phyloP scores from a whole-genome alignment of 768 basidiomycete species.

The Lentinula detonsa region DNA sequence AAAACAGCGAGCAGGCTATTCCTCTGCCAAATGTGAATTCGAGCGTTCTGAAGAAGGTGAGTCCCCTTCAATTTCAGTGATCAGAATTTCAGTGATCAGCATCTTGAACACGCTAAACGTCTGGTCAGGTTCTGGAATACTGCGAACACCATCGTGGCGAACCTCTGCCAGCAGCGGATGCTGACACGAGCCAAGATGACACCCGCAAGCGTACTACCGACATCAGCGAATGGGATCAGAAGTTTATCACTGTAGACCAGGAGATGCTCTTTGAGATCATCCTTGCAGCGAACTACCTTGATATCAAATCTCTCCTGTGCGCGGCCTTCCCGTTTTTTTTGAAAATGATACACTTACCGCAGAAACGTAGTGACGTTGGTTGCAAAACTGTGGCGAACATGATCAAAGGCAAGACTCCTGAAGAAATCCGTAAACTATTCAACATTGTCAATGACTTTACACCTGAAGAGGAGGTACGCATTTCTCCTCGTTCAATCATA shows the following conservation, averaged over 20 bases:
- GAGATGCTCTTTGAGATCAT: constrained; percentile 99
- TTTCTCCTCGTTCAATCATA: constrained; percentile 7
- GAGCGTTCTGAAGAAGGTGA: constrained; percentile 87
- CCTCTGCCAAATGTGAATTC: constrained; percentile 93
- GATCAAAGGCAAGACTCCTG: constrained; percentile 99
- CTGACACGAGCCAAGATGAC: constrained; percentile 83
- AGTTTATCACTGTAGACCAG: constrained; percentile 97
- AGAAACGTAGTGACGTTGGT: constrained; percentile 71
- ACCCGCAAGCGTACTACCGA: constrained; percentile 97
- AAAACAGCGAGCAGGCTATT: constrained; percentile 82
- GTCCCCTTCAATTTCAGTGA: constrained; percentile 1
- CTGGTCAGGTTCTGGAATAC: constrained; percentile 85
- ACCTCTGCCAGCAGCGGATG: constrained; percentile 83
- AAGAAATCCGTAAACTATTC: constrained; percentile 97
- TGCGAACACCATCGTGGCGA: constrained; percentile 99
- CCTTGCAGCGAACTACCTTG: constrained; percentile 98
- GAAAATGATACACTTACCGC: background rate
- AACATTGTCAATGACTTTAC: constrained; percentile 99
- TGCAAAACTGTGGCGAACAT: constrained; percentile 99
- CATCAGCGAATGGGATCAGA: constrained; percentile 98
- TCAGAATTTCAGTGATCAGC: background rate
- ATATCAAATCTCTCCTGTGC: constrained; percentile 97
- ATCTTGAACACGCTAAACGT: background rate
- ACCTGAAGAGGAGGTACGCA: constrained; percentile 90
- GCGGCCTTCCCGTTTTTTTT: constrained; percentile 22